phyloP scores from a whole-genome alignment of 352 stramenopile genomes.

The Aphanomyces astaci region DNA sequence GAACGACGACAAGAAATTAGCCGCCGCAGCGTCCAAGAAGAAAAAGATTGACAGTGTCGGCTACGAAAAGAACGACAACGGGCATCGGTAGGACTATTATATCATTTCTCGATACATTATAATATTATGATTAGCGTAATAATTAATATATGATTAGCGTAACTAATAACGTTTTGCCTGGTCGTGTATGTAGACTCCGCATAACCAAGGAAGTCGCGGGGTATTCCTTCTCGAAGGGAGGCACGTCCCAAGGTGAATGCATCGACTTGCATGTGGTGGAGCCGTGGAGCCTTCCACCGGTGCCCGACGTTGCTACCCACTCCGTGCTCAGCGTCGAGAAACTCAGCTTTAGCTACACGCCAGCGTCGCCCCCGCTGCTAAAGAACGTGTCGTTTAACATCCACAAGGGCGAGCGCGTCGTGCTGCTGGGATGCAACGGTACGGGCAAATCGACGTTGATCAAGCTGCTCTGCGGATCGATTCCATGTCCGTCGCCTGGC shows the following conservation, averaged over 20 bases:
- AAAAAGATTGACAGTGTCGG: conserved; percentile 65
- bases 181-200: conserved; percentile 37
- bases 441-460: conserved; percentile 90
- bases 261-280: conserved; percentile 43
- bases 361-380: conserved; percentile 31
- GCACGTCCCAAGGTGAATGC: conserved; percentile 43
- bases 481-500: neutral
- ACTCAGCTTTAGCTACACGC: conserved; percentile 40
- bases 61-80: conserved; percentile 41
- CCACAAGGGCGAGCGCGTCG: conserved; percentile 71
- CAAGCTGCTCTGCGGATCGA: conserved; percentile 74
- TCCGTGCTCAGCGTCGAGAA: conserved; percentile 52
- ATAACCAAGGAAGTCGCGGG: conserved; percentile 44
- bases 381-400: conserved; percentile 65
- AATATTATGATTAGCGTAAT: no score
- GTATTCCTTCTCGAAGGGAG: conserved; percentile 32
- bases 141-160: no score
- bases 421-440: conserved; percentile 81
- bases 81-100: conserved; percentile 26
- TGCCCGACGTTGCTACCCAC: conserved; percentile 21
- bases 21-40: conserved; percentile 52
- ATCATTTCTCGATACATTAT: no score
- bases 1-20: conserved; percentile 58
- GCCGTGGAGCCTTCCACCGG: neutral
- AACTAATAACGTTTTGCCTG: no score